Percentiles rank a stretch among this genome's conserved stretches.
Evolutionary conservation across 1,284 basidiomycete species (phyloP).

Genomic region (Ceratorhiza oryzae-sativae): DNA sequence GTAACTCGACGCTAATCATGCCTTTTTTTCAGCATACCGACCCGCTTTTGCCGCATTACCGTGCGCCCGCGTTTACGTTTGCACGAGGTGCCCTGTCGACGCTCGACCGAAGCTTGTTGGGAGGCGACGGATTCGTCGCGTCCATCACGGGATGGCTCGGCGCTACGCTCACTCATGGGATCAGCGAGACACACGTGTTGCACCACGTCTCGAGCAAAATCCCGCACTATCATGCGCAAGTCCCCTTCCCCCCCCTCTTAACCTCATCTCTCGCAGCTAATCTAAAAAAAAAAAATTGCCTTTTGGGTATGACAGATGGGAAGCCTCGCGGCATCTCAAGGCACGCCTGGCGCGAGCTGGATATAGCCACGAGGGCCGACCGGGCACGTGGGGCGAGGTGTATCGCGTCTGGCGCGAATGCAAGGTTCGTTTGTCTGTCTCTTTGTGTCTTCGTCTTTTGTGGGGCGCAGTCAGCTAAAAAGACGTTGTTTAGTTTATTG

Average conservation of each 20-base stretch:
- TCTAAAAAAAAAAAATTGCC: too few species aligned
- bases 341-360: conserved; percentile 72
- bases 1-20: background rate
- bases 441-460: too few species aligned
- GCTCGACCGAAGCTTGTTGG: conserved; percentile 87
- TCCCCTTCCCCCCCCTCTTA: conserved; percentile 40
- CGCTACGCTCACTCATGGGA: conserved; percentile 80
- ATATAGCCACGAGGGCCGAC: conserved; percentile 54
- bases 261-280: too few species aligned
- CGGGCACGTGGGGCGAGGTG: conserved; percentile 37
- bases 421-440: conserved; percentile 48
- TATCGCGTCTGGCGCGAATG: conserved; percentile 45
- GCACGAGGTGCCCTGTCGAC: conserved; percentile 95
- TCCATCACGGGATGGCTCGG: conserved; percentile 78
- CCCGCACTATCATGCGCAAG: conserved; percentile 85
- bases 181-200: conserved; percentile 91
- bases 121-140: conserved; percentile 67
- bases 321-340: conserved; percentile 89
- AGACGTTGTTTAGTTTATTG: too few species aligned
- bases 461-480: too few species aligned
- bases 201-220: conserved; percentile 95
- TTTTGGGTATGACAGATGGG: too few species aligned
- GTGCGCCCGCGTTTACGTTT: conserved; percentile 90
- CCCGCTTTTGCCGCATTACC: conserved; percentile 93
- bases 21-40: conserved; percentile 76